Evolutionary conservation across 805 yeast genomes (phyloP), one percentile per base, ranked within the genome.

Genomic region (Peterozyma xylosa): DNA sequence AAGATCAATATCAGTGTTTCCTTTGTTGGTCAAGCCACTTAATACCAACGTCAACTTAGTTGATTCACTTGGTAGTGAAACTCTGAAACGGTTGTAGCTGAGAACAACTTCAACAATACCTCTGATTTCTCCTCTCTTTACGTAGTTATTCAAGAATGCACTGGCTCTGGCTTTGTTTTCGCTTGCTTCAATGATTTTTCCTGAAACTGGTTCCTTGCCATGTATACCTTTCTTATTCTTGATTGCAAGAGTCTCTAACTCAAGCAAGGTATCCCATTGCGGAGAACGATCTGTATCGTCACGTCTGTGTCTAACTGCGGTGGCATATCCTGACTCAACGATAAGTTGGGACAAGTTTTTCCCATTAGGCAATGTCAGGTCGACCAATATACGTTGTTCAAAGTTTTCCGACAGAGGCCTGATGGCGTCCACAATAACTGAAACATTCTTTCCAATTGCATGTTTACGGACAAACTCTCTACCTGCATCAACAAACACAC

Each of bases 301-400:
- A 62, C 81, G 81, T 57, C 82, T 79, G 63, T 86, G 95, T 57
- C 78, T 78, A 46, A 85, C 71, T 18, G 86, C 95, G n/a, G 82
- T 66, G 13, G 90, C 95, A 60, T 67, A 78, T 7, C 96, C 96
- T 46, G 65, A 70, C 29, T 70, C 60, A 15, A 87, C 83, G 42
- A 87, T 58, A 30, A 66, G 52, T 51, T 78, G 76, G 7, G 86
- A 76, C 34, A 87, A 66, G 55, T 86, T 86, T 37, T 64, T 63
- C 33, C 76, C 77, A 42, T 75, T 79, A 32, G 68, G 61, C 33
- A 74, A 54, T 33, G 68, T 66, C 45, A 86, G 57, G 33, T 82
- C 73, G 11, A 83, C 90, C 49, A 84, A 59, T 37, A 82, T 79
- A 40, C 89, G 73, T 44, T 78, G 79, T 34, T 82, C 90, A 51